Evolutionary conservation across 2,329 filamentous ascomycete species (phyloP).

Genomic region (Arthrobotrys musiformis): DNA sequence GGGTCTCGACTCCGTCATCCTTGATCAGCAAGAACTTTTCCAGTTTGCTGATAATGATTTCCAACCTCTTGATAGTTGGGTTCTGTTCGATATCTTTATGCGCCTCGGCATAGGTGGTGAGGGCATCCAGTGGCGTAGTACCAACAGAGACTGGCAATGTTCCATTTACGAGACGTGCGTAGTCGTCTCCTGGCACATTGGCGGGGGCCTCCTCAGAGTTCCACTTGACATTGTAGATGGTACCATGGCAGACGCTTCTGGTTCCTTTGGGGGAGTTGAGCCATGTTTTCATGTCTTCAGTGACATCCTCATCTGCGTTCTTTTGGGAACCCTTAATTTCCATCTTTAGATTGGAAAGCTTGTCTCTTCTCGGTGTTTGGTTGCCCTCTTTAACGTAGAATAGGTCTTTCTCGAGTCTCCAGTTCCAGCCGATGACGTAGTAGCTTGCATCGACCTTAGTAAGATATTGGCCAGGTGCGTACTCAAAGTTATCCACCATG

Average conservation of each 20-base stretch:
- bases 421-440: constrained; percentile 63
- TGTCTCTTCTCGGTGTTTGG: neutral
- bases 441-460: constrained; percentile 61
- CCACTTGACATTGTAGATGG: constrained; percentile 63
- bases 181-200: constrained; percentile 60
- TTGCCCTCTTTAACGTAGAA: neutral
- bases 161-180: neutral
- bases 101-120: constrained; percentile 61
- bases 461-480: constrained; percentile 46
- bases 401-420: neutral
- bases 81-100: constrained; percentile 43
- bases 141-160: constrained; percentile 61
- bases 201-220: constrained; percentile 59
- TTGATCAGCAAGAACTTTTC: constrained; percentile 59
- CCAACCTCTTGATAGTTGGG: constrained; percentile 53
- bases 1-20: constrained; percentile 62
- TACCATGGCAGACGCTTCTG: constrained; percentile 61
- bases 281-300: constrained; percentile 54
- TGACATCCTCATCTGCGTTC: constrained; percentile 42
- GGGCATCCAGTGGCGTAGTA: constrained; percentile 63
- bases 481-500: constrained; percentile 63
- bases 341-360: constrained; percentile 3
- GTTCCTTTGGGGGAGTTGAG: constrained; percentile 22
- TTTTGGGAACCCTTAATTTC: neutral
- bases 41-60: constrained; percentile 60